A percentile compares a stretch with the other conserved stretches of the same genome.
These are phyloP conservation scores for Aphanoascus verrucosus DNA, from an alignment of 2,329 filamentous ascomycete genomes.

Conservation along the genomic window DNA sequence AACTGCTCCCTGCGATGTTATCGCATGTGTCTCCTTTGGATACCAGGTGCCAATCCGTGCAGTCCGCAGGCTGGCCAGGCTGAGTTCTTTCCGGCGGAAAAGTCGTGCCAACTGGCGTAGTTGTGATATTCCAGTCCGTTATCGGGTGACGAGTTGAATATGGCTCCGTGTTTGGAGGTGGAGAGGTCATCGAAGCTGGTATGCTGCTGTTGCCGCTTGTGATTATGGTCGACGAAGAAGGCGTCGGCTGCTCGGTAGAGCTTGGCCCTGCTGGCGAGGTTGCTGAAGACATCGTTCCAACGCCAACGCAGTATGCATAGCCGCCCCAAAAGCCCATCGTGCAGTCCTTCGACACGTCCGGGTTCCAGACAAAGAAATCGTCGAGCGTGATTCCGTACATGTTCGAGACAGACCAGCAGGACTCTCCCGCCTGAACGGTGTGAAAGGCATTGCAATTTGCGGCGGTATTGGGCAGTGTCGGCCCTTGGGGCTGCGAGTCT, in stretches of 20 bases:
- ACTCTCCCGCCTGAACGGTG: constrained; percentile 2
- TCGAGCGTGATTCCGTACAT: constrained; percentile 5
- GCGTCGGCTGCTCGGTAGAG: neutral
- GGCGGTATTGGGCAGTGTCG: neutral
- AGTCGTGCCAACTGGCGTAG: constrained; percentile 4
- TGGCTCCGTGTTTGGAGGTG: constrained; percentile 1
- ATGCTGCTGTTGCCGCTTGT: constrained; percentile 1
- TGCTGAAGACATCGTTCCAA: neutral
- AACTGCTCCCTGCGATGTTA: neutral
- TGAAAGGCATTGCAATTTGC: constrained; percentile 4
- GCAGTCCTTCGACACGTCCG: constrained; percentile 6
- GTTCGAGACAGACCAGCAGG: neutral
- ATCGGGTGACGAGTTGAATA: constrained; percentile 11
- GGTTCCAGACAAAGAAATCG: constrained; percentile 10
- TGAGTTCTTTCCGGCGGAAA: constrained; percentile 12
- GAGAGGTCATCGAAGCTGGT: neutral
- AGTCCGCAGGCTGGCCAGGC: constrained; percentile 10
- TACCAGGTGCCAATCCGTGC: constrained; percentile 11
- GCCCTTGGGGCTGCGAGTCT: neutral
- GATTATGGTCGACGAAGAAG: neutral
- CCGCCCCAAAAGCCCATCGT: constrained; percentile 2
- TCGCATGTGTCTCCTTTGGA: constrained; percentile 7
- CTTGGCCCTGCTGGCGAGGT: neutral
- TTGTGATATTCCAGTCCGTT: constrained; percentile 11
- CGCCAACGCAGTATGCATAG: constrained; percentile 13